Conservation (phyloP, 805 yeast species). For the Wickerhamiella spandovensis region DNA sequence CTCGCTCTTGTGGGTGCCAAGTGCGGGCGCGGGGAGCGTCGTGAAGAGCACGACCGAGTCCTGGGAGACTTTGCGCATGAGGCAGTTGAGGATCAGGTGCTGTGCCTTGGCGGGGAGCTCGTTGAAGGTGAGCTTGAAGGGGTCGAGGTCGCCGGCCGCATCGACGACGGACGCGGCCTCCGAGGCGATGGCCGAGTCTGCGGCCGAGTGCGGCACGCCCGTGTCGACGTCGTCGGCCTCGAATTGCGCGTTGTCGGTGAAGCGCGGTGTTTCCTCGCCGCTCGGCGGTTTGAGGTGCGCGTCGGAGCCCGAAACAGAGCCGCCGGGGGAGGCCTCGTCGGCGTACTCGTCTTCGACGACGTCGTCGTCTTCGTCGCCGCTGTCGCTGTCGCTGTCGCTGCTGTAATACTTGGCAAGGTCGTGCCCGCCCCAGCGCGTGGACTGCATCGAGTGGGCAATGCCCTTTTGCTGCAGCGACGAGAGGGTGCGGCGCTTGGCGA, state of each 20-base stretch:
- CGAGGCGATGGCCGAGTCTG: neutral
- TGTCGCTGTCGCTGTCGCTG: constrained; percentile 15
- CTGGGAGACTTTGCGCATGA: constrained; percentile 55
- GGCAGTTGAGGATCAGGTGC: constrained; percentile 73
- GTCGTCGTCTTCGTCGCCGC: constrained; percentile 6
- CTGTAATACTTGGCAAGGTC: constrained; percentile 9
- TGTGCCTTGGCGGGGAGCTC: constrained; percentile 89
- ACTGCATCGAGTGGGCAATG: constrained; percentile 60
- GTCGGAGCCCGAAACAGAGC: neutral
- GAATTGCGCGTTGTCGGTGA: neutral
- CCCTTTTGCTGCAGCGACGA: constrained; percentile 67
- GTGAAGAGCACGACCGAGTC: constrained; percentile 68
- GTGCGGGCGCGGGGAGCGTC: constrained; percentile 77
- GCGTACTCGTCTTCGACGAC: too few relatives aligned
- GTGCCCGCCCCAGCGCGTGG: constrained; percentile 10
- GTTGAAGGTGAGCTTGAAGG: constrained; percentile 41
- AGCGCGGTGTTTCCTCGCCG: constrained; percentile 7
- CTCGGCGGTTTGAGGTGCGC: constrained; percentile 13
- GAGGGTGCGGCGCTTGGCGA: constrained; percentile 26
- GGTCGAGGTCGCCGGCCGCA: neutral
- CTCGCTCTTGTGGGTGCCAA: constrained; percentile 65
- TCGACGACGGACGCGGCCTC: neutral
- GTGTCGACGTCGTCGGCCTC: neutral
- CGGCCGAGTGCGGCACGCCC: neutral
- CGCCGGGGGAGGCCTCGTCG: neutral